These are phyloP conservation scores for Lactarius indigo DNA, from an alignment of 768 basidiomycete species.

Conservation along the genomic window DNA sequence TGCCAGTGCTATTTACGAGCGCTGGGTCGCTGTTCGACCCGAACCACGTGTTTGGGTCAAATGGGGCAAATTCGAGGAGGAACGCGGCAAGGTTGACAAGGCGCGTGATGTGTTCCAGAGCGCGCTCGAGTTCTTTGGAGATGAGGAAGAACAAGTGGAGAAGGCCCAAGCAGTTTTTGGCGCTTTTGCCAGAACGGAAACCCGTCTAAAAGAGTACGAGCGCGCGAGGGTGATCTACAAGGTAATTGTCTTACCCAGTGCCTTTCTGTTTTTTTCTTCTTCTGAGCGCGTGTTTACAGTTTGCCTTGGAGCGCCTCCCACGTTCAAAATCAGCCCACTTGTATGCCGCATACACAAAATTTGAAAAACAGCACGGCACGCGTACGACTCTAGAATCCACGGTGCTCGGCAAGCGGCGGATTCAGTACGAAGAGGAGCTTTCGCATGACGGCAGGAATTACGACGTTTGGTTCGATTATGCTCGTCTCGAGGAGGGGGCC, in stretches of 20 bases:
- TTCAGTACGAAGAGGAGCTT: constrained; percentile 97
- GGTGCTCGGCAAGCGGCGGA: constrained; percentile 94
- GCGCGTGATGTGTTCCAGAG: constrained; percentile 64
- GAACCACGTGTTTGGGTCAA: constrained; percentile 63
- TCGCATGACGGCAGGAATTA: constrained; percentile 90
- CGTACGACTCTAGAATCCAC: constrained; percentile 86
- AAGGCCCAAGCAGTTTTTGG: constrained; percentile 89
- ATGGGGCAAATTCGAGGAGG: constrained; percentile 65
- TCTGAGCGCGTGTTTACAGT: constrained; percentile 45
- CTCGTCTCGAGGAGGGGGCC: constrained; percentile 88
- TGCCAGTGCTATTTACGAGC: constrained; percentile 89
- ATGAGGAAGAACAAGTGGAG: constrained; percentile 61
- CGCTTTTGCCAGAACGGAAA: constrained; percentile 97
- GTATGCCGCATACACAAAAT: constrained; percentile 93
- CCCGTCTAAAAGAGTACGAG: constrained; percentile 91
- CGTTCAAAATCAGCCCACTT: constrained; percentile 85
- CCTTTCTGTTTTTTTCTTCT: neutral
- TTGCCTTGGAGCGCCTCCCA: constrained; percentile 90
- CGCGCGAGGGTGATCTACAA: constrained; percentile 97
- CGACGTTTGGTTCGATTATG: constrained; percentile 98
- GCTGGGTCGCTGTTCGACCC: constrained; percentile 75
- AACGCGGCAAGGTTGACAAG: constrained; percentile 58
- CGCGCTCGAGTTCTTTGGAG: constrained; percentile 61
- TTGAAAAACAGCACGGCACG: constrained; percentile 97
- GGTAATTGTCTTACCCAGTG: constrained; percentile 38